Evolutionary conservation across 768 basidiomycete genomes (phyloP), one percentile per base, ranked within the genome.

Genomic region (Podaxis carcinomalis): DNA sequence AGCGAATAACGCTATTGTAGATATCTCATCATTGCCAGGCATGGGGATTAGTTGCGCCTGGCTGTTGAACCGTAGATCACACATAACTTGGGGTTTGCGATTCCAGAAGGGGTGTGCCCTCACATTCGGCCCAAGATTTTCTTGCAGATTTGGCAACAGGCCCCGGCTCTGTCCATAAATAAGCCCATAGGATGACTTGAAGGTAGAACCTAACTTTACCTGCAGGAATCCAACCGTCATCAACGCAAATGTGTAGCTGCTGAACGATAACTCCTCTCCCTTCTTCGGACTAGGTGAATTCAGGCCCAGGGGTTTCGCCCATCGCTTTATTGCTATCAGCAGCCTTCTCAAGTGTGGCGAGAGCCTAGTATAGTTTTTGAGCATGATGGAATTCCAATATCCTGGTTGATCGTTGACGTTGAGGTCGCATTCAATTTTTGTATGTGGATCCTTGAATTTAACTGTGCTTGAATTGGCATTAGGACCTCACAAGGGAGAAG

Each of bases 391-490:
- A 63, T 83, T 86, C 37, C 74, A 61, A 2, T 78, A 57, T 1
- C 87, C 88, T 0, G 88, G 74, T 5, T 80, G 82, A 28, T 85
- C 80, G 66, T 90, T 90, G 59, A 86, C 75, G 66, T 86, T 86
- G 64, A 89, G 71, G 63, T 88, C 87, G 61, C 82, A 78, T 0
- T 75, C 58, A 21, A 84, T 61, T 14, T 69, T 68, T 0, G 78
- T 79, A 1, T 7, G n/a, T 0, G 70, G 74, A 63, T 86, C 82
- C n/a, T 51, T 65, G 62, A 82, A 82, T 64, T 81, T 83, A 32
- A 87, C 86, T 87, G 64, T 7, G 40, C 23, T 19, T 35, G n/a
- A 21, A 6, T 52, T 55, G 49, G 49, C 37, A 47, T 64, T 5
- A 63, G 46, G 42, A 9, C 3, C 14, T 27, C 42, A 23, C 14